Base-by-base conservation (phyloP, 108 stramenopile genomes). In the Nannochloropsis salina region DNA sequence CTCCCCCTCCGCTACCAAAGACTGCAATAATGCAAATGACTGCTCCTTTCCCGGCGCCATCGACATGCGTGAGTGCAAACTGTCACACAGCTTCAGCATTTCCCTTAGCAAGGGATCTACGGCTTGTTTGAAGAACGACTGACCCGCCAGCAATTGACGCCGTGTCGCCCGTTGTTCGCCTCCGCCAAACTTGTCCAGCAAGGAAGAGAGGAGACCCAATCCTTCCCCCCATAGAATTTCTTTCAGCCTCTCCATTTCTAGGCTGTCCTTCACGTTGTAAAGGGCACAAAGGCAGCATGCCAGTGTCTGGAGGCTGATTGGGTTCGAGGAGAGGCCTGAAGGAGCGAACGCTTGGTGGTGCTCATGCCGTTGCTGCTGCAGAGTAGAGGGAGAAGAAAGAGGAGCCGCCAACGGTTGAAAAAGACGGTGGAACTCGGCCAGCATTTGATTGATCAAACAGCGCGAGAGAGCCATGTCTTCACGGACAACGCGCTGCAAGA, bases 381-480 rank as follows among this genome's bases (percentile, higher is more conserved):
- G 31, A 31, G 31, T 31, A 6, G 61, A 74, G 61, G 2, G n/a
- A 6, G 61, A 6, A 74, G 61, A 74, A 74, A n/a, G 61, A 74
- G 61, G 61, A 74, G 61, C 1, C 20, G 61, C 2, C 1, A n/a
- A 2, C 4, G 61, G 4, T 74, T 4, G 61, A n/a, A 74, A n/a
- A n/a, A n/a, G n/a, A 74, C 61, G 61, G 20, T 74, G 61, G 20
- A 74, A 74, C 61, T 74, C 61, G 20, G 61, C 61, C 20, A 74
- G 61, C 61, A 74, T 74, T n/a, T 74, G 61, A 15, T n/a, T n/a
- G n/a, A 74, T 74, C 61, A 74, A 74, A 74, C 61, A 74, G 20
- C 61, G 15, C 8, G 61, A 74, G n/a, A n/a, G 15, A 15, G n/a
- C 61, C 8, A 74, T 74, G n/a, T 74, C 61, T n/a, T 74, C 61